Evolutionary conservation across 371 early-diverging fungal species (phyloP).

Genomic region (Mortierella sp.): DNA sequence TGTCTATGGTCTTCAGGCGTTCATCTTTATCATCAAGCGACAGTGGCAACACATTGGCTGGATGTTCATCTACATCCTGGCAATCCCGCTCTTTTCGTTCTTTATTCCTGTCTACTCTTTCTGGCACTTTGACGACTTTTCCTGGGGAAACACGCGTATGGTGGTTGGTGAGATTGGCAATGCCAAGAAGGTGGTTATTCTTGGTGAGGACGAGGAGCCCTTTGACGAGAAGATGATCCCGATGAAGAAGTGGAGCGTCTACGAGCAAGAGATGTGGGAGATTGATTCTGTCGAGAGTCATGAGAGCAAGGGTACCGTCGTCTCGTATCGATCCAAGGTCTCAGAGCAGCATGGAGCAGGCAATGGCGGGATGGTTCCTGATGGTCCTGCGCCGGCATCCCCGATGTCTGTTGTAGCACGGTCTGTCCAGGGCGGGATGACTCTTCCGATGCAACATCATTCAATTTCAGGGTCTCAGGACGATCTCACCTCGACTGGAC

Average conservation of each 20-base stretch:
- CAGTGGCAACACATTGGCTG: conserved; percentile 81
- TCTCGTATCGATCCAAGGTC: conserved; percentile 28
- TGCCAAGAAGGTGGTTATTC: conserved; percentile 61
- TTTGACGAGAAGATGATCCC: conserved; percentile 81
- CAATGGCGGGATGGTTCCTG: neutral
- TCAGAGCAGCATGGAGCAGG: conserved; percentile 18
- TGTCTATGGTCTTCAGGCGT: conserved; percentile 62
- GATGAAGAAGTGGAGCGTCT: conserved; percentile 77
- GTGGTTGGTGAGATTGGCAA: conserved; percentile 77
- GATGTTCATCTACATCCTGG: conserved; percentile 86
- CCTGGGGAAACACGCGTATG: conserved; percentile 88
- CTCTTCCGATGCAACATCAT: neutral
- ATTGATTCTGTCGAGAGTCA: conserved; percentile 45
- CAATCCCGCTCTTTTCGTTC: conserved; percentile 78
- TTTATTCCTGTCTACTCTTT: conserved; percentile 83
- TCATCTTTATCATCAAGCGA: conserved; percentile 66
- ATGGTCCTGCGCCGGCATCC: conserved; percentile 2
- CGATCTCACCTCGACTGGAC: conserved; percentile 22
- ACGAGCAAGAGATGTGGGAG: conserved; percentile 71
- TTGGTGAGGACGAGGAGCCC: conserved; percentile 69
- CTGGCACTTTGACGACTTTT: conserved; percentile 95
- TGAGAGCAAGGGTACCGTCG: conserved; percentile 44
- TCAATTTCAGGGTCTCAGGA: conserved; percentile 33
- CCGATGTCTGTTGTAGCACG: conserved; percentile 21
- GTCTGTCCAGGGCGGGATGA: conserved; percentile 12